Conservation (phyloP, 768 basidiomycete genomes). For the Boletus coccyginus region DNA sequence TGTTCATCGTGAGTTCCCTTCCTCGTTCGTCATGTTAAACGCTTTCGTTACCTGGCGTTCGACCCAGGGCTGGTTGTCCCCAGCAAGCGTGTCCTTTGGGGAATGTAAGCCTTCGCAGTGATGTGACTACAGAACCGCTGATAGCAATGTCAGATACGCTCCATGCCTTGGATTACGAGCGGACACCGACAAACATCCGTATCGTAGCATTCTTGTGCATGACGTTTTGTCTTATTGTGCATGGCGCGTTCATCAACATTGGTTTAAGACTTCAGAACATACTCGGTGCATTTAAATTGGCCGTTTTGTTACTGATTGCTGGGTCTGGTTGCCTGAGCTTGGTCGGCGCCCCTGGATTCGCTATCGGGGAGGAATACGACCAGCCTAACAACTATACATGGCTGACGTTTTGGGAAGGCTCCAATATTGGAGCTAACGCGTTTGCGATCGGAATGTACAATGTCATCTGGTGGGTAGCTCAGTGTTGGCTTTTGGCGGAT, state of each 20-base stretch:
- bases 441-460: conserved; percentile 65
- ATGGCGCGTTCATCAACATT: conserved; percentile 50
- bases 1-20: conserved; percentile 49
- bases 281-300: conserved; percentile 61
- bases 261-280: conserved; percentile 64
- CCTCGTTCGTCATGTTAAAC: not conserved
- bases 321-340: conserved; percentile 54
- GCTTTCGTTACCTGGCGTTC: not conserved
- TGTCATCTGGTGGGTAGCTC: conserved; percentile 57
- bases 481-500: not conserved
- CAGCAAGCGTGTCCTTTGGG: conserved; percentile 64
- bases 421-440: conserved; percentile 51
- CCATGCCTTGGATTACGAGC: conserved; percentile 47
- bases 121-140: not conserved
- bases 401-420: conserved; percentile 63
- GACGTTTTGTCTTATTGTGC: conserved; percentile 55
- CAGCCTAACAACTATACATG: conserved; percentile 57
- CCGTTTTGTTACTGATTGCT: conserved; percentile 50
- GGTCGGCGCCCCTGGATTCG: conserved; percentile 46
- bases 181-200: conserved; percentile 47
- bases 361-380: conserved; percentile 48
- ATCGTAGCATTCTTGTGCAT: conserved; percentile 53
- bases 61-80: conserved; percentile 53
- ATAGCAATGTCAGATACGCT: conserved; percentile 50
- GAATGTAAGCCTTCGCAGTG: conserved; percentile 50